These are phyloP conservation scores for Globisporangium acanthophoron DNA, from an alignment of 352 stramenopile genomes.

Conservation along the genomic window DNA sequence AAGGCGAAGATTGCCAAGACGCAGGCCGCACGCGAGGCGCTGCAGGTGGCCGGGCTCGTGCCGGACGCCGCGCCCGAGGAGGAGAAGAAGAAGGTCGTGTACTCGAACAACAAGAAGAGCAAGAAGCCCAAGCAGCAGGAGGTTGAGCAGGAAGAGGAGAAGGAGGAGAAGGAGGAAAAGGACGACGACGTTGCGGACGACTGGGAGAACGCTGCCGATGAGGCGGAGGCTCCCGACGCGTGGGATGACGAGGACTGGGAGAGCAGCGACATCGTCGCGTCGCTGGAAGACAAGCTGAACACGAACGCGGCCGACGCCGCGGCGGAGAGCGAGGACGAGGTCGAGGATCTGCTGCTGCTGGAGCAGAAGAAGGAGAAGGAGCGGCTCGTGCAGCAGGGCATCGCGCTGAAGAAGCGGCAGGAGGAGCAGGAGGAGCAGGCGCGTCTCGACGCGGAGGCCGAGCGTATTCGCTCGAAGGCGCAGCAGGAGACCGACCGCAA, in stretches of 20 bases:
- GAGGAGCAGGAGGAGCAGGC: constrained; percentile 76
- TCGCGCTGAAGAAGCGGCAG: constrained; percentile 94
- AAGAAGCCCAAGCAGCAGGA: constrained; percentile 34
- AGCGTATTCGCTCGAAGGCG: constrained; percentile 78
- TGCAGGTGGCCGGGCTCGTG: constrained; percentile 91
- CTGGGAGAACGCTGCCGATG: constrained; percentile 48
- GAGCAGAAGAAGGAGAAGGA: constrained; percentile 95
- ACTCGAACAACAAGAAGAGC: constrained; percentile 88
- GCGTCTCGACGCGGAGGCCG: constrained; percentile 47
- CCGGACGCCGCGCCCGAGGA: constrained; percentile 46
- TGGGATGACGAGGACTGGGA: constrained; percentile 87
- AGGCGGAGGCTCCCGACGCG: constrained; percentile 57
- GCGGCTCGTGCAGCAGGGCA: constrained; percentile 85
- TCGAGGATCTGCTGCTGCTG: constrained; percentile 91
- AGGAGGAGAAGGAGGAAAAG: constrained; percentile 34
- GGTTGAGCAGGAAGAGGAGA: constrained; percentile 25
- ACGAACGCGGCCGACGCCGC: constrained; percentile 25
- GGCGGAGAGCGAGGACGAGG: constrained; percentile 74
- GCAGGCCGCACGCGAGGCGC: constrained; percentile 86
- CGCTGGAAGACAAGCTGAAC: constrained; percentile 75
- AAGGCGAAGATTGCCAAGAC: constrained; percentile 91
- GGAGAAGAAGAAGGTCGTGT: constrained; percentile 90
- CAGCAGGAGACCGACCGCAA: constrained; percentile 81
- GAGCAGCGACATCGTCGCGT: constrained; percentile 67
- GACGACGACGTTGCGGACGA: constrained; percentile 69